Conservation (phyloP, 78 protist genomes). For the Speleostelium caveatum region DNA sequence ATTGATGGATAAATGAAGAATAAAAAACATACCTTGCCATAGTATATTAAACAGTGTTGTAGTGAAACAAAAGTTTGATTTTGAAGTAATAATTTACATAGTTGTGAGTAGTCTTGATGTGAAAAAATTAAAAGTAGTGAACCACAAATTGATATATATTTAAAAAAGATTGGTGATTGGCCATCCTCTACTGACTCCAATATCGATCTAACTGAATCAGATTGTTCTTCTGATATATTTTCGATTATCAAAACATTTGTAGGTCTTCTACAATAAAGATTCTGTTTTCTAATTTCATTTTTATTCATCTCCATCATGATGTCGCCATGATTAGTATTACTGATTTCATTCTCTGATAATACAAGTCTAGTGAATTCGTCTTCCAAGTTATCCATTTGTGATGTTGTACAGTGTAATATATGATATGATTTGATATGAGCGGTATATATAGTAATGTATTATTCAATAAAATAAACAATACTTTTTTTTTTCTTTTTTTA, state of each 20-base stretch:
- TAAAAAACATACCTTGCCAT: slow-evolving; percentile 49
- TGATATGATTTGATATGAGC: no score
- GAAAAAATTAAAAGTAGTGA: slow-evolving; percentile 42
- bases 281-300: slow-evolving; percentile 27
- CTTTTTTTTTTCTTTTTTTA: no score
- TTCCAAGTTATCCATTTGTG: neutral
- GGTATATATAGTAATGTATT: no score
- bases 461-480: no score
- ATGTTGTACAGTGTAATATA: neutral
- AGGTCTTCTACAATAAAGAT: slow-evolving; percentile 21
- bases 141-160: slow-evolving; percentile 19
- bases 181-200: neutral
- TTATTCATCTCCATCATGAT: neutral
- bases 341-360: neutral
- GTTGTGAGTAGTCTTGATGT: slow-evolving; percentile 38
- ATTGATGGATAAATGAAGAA: neutral
- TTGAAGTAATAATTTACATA: slow-evolving; percentile 39
- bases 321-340: neutral
- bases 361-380: neutral
- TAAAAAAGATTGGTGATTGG: slow-evolving; percentile 8
- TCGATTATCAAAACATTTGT: slow-evolving; percentile 55
- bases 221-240: neutral
- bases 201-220: neutral
- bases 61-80: slow-evolving; percentile 20
- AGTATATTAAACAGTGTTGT: slow-evolving; percentile 12